Base-by-base conservation (phyloP, 257 asterid genomes). In the Nemophila menziesii region DNA sequence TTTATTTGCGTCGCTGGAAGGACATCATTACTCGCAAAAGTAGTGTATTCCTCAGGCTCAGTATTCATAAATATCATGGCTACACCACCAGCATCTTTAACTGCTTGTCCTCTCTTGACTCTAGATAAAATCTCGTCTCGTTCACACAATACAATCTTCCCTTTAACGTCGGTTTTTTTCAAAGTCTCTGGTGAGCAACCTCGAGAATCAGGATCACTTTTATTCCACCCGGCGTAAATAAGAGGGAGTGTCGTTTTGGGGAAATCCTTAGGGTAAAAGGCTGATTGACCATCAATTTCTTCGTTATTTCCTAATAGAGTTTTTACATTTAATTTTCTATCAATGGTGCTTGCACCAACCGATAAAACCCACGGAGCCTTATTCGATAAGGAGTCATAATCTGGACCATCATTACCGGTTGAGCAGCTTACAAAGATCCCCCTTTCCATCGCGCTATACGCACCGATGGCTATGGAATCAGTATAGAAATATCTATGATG, bases 361-460 rank as follows among this genome's bases (percentile, higher is more conserved):
- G 75, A 54, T 27, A 74, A 73, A 8, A 60, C 43, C 82, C 82
- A 74, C 0, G 79, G 79, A 20, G 78, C 73, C 13, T 22, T 64
- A 7, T 67, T 64, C 0, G 20, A 0, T 8, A 62, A 2, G 0
- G 61, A 6, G 1, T 4, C 13, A 37, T 5, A 0, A 12, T 5
- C 4, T 0, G 75, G 72, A 18, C 77, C 77, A 0, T 0, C 0
- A 18, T 75, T 71, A 2, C 70, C 70, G 0, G 78, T 75, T 0
- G 80, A 4, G 13, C 51, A 39, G 18, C 78, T 71, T 3, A 75
- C 79, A 26, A 75, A 57, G 11, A 75, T 57, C 7, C 80, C 78
- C 33, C 29, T 53, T 49, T 69, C 53, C 44, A 58, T 68, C 3
- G 85, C 77, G 11, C 64, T 56, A 24, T 44, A 75, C 0, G 75